Evolutionary conservation across 1,284 basidiomycete species (phyloP).

Genomic region (Paramarasmius palmivorus): DNA sequence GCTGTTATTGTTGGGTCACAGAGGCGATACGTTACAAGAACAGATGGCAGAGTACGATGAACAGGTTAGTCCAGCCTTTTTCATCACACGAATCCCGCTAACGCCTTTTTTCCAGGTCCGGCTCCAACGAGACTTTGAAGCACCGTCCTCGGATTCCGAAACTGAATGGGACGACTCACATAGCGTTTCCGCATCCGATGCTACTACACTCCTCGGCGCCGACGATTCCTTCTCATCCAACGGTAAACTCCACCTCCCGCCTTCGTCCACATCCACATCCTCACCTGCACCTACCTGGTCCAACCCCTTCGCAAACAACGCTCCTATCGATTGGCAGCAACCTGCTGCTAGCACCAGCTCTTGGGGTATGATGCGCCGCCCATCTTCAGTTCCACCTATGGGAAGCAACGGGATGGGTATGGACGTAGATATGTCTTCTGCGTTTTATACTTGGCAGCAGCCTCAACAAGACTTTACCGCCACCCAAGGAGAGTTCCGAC

Average conservation of each 20-base stretch:
- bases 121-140: not conserved
- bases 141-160: no score
- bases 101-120: not conserved
- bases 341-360: constrained; percentile 37
- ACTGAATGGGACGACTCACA: no score
- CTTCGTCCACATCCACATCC: no score
- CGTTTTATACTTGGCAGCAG: not conserved
- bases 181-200: no score
- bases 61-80: not conserved
- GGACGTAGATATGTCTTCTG: not conserved
- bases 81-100: no score
- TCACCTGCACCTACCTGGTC: no score
- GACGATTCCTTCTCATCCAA: no score
- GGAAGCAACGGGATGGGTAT: not conserved
- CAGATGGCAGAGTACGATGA: constrained; percentile 3
- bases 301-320: no score
- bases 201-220: no score
- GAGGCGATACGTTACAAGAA: not conserved
- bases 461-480: not conserved
- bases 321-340: constrained; percentile 22
- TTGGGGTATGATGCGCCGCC: not conserved
- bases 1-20: not conserved
- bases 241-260: no score
- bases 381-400: constrained; percentile 1
- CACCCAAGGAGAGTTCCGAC: no score